Percentiles rank a stretch among this genome's conserved stretches.
These are phyloP conservation scores for Monosporascus sp. DNA, from an alignment of 2,329 filamentous ascomycete species.

Conservation along the genomic window DNA sequence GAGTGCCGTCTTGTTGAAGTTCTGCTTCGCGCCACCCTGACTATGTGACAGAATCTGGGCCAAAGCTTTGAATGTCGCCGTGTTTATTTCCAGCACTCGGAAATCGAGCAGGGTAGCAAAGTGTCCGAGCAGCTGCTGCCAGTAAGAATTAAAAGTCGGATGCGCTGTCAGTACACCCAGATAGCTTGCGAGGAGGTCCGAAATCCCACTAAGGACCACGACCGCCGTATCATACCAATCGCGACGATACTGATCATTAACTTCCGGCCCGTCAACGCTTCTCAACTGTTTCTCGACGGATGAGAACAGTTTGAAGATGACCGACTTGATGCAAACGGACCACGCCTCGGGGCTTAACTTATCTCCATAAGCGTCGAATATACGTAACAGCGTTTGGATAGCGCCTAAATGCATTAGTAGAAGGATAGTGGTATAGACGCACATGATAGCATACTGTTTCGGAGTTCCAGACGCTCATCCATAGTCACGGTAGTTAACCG, in stretches of 20 bases:
- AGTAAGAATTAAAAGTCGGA: slow-evolving; percentile 64
- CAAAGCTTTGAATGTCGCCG: slow-evolving; percentile 64
- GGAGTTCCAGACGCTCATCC: slow-evolving; percentile 67
- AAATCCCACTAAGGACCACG: slow-evolving; percentile 67
- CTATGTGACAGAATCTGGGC: slow-evolving; percentile 55
- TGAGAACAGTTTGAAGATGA: slow-evolving; percentile 73
- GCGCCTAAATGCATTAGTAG: slow-evolving; percentile 50
- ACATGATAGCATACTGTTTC: slow-evolving; percentile 55
- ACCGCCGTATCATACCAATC: slow-evolving; percentile 73
- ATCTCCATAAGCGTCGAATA: slow-evolving; percentile 87
- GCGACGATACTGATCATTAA: slow-evolving; percentile 38
- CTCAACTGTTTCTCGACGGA: slow-evolving; percentile 58
- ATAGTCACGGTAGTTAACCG: slow-evolving; percentile 66
- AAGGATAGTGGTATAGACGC: slow-evolving; percentile 21
- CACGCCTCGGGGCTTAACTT: slow-evolving; percentile 73
- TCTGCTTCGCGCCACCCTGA: slow-evolving; percentile 35
- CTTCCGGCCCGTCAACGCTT: slow-evolving; percentile 29
- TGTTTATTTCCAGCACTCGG: slow-evolving; percentile 63
- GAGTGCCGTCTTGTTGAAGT: slow-evolving; percentile 48
- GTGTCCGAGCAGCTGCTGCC: slow-evolving; percentile 67
- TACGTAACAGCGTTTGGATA: slow-evolving; percentile 83
- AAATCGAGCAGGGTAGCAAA: slow-evolving; percentile 61
- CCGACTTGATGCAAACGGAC: slow-evolving; percentile 74
- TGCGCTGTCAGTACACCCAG: slow-evolving; percentile 66
- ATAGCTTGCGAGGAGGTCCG: slow-evolving; percentile 69